Conservation (phyloP, 768 basidiomycete genomes). For the Mycena olivaceomarginata region DNA sequence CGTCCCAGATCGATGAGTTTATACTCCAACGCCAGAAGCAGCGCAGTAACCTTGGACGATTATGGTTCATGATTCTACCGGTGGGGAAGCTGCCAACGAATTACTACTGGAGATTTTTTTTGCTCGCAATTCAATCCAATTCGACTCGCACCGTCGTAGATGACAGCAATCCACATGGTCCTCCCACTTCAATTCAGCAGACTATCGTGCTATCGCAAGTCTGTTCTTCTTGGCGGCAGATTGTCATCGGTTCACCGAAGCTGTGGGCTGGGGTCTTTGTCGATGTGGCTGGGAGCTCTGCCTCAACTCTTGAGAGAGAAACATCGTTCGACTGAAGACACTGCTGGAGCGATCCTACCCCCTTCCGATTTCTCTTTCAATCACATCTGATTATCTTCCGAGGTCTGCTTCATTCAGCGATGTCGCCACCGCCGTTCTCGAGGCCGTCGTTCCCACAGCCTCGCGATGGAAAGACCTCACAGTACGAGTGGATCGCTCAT, state of each 20-base stretch:
- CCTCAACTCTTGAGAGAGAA: background rate
- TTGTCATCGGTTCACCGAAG: slow-evolving; percentile 1
- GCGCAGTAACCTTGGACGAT: slow-evolving; percentile 7
- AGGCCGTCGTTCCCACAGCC: too few species aligned
- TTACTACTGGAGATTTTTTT: slow-evolving; percentile 27
- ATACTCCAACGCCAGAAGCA: background rate
- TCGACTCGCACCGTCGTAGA: background rate
- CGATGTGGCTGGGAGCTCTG: slow-evolving; percentile 5
- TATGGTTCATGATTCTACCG: slow-evolving; percentile 2
- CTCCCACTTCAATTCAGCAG: background rate
- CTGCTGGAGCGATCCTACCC: slow-evolving; percentile 15
- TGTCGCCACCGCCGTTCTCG: too few species aligned
- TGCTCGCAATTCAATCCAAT: background rate
- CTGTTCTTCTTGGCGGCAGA: slow-evolving; percentile 23
- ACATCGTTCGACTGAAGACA: background rate
- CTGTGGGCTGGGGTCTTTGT: slow-evolving; percentile 12
- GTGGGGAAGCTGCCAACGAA: slow-evolving; percentile 25
- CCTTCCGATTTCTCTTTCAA: background rate
- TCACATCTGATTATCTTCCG: too few species aligned
- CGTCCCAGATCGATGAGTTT: slow-evolving; percentile 3
- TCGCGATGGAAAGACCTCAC: too few species aligned
- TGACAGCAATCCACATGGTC: too few species aligned
- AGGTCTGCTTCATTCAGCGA: too few species aligned
- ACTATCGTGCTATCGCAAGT: slow-evolving; percentile 15
- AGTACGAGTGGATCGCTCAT: too few species aligned